Base-by-base conservation (phyloP, 1,284 basidiomycete genomes). In the Tranzscheliella williamsii region DNA sequence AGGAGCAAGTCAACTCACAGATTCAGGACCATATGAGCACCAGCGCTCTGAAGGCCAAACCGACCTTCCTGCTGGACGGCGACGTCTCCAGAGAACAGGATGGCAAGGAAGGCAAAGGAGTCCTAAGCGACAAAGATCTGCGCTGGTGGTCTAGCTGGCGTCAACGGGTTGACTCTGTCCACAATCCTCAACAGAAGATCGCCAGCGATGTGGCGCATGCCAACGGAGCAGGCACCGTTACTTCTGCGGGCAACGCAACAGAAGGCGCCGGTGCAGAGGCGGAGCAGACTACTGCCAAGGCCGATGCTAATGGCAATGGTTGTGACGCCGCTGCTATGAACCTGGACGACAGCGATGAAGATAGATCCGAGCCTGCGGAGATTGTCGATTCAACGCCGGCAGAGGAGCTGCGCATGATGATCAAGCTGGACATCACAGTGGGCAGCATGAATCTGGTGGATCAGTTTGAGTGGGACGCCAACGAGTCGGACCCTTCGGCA, bases 381-480 rank as follows among this genome's bases (percentile, higher is more conserved):
- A 41, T 52, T 27, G 45, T 52, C 38, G 55, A 65, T 26, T 38
- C 44, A n/a, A 54, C 56, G 5, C 60, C 51, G 13, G 48, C 52
- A 5, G 54, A 66, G 24, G 93, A 96, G 75, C 85, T 95, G 83
- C 83, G 94, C 46, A 89, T 96, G 64, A 76, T 91, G 48, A 86
- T 96, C 81, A 93, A 90, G 89, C 84, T 99, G 56, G 95, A 99
- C 79, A 91, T 99, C 78, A 91, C 92, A 41, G 88, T 93, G 43
- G 93, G 92, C 24, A 86, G 87, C 16, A 86, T 93, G 81, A 93
- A 95, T 78, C 84, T 99, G 22, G 87, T 92, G 43, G 95, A 99
- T 79, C 90, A 93, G 73, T 95, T 99, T 75, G 95, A 99, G 78
- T 99, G 95, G 95, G 94, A 98, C 78, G 80, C 97, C 35, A 87